Evolutionary conservation across 2,329 filamentous ascomycete genomes (phyloP).

Genomic region (Anthostomella pinea): DNA sequence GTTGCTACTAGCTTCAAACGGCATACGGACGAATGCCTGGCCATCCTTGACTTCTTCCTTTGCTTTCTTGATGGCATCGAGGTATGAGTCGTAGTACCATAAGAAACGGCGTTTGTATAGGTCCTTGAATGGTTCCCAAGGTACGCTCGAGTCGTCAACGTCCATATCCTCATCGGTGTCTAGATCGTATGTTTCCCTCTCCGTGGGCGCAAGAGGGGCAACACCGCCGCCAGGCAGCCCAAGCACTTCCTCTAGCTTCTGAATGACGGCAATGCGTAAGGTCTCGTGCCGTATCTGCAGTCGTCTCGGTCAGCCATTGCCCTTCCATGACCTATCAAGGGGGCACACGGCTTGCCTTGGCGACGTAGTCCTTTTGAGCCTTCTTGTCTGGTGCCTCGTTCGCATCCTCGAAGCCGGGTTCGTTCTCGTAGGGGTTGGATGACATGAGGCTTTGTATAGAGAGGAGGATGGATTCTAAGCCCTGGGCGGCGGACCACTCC

Average conservation of each 20-base stretch:
- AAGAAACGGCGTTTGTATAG: slow-evolving; percentile 87
- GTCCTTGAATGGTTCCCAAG: slow-evolving; percentile 86
- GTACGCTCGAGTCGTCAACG: slow-evolving; percentile 49
- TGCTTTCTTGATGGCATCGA: slow-evolving; percentile 66
- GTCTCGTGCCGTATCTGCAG: slow-evolving; percentile 92
- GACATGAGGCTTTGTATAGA: slow-evolving; percentile 98
- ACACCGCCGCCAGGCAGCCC: slow-evolving; percentile 56
- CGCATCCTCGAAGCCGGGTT: slow-evolving; percentile 85
- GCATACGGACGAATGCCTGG: slow-evolving; percentile 72
- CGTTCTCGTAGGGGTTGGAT: slow-evolving; percentile 89
- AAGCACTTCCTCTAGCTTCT: slow-evolving; percentile 78
- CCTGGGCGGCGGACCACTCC: slow-evolving; percentile 95
- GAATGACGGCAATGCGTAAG: slow-evolving; percentile 79
- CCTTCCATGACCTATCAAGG: too few relatives aligned
- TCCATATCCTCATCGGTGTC: slow-evolving; percentile 35
- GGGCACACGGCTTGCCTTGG: slow-evolving; percentile 60
- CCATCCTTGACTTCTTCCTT: slow-evolving; percentile 61
- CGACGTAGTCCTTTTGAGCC: slow-evolving; percentile 70
- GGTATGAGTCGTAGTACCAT: slow-evolving; percentile 93
- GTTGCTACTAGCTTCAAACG: slow-evolving; percentile 77
- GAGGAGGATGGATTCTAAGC: slow-evolving; percentile 87
- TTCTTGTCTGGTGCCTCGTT: slow-evolving; percentile 67
- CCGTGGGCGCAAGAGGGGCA: slow-evolving; percentile 30
- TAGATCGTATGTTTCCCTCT: slow-evolving; percentile 32
- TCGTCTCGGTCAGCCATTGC: too few relatives aligned